phyloP scores from a whole-genome alignment of 2,329 filamentous ascomycete species.

The Mycocentrospora acerina region DNA sequence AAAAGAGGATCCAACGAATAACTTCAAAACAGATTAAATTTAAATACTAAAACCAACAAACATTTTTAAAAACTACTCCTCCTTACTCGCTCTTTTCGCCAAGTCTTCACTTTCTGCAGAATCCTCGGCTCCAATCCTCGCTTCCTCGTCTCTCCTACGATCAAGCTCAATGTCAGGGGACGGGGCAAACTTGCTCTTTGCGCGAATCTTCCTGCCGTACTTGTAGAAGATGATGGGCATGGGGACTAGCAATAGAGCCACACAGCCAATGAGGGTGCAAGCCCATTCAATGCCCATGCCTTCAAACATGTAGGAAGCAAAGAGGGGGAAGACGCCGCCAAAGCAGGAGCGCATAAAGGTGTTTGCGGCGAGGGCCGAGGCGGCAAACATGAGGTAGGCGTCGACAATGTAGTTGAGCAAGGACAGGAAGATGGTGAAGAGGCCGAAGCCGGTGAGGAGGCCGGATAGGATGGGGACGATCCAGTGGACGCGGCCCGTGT shows the following conservation, averaged over 20 bases:
- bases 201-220: slow-evolving; percentile 47
- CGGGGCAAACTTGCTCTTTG: slow-evolving; percentile 47
- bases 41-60: too few species aligned
- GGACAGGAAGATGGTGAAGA: slow-evolving; percentile 60
- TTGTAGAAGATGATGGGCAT: slow-evolving; percentile 49
- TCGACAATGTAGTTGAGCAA: slow-evolving; percentile 62
- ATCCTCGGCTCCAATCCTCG: slow-evolving; percentile 14
- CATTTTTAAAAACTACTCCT: too few species aligned
- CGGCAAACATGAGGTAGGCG: slow-evolving; percentile 58
- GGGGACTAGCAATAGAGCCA: slow-evolving; percentile 46
- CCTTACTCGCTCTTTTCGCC: too few species aligned
- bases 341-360: slow-evolving; percentile 55
- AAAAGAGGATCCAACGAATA: too few species aligned
- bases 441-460: slow-evolving; percentile 58
- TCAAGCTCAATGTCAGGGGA: slow-evolving; percentile 43
- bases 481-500: slow-evolving; percentile 46
- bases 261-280: slow-evolving; percentile 47
- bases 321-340: slow-evolving; percentile 56
- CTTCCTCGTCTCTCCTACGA: slow-evolving; percentile 37
- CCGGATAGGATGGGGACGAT: slow-evolving; percentile 47
- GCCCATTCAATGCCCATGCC: slow-evolving; percentile 55
- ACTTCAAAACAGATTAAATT: too few species aligned
- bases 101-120: too few species aligned
- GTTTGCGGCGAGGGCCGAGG: slow-evolving; percentile 57
- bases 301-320: slow-evolving; percentile 58